Base-by-base conservation (phyloP, 2,329 filamentous ascomycete species). In the Endocalyx cinctus region DNA sequence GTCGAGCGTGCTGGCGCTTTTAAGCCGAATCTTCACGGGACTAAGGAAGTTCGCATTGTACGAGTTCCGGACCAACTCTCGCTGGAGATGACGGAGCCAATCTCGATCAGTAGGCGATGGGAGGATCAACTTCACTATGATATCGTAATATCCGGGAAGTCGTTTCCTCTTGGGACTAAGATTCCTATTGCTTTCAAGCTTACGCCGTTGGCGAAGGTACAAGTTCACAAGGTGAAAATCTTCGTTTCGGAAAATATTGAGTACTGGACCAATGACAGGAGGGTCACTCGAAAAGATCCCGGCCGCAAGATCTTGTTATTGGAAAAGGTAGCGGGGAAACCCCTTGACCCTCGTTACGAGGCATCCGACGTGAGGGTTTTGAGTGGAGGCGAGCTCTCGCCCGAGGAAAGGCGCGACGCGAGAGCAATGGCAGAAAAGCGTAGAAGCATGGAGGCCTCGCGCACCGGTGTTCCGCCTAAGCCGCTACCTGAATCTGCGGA, bases 71-170 rank as follows among this genome's bases (percentile, higher is more conserved):
- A 90, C 30, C 87, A 94, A 60, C 77, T 88, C 28, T 95, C 88
- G 1, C 68, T 95, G 16, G 89, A 96, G 59, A 87, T 87, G 59
- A 83, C 88, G 17, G 89, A 96, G 55, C 89, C 89, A 3, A 95
- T 96, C 50, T 90, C 88, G 10, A 95, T 96, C 52, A 90, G 85
- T 44, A 74, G 89, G 14, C 88, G 87, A 42, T 96, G 89, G 89
- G 89, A 96, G 56, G 88, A 96, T 47, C 89, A 95, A 53, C 69
- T 96, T 19, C 87, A 94, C 52, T 96, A 96, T 62, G 89, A 96
- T 51, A 95, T 96, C 47, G 82, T 95, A 55, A 94, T 96, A 34
- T 95, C 88, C 2, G 89, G 89, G 34, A 95, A 95, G 69, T 94
- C 88, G 1, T 96, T 96, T 39, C 87, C 89, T 1, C 75, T 96